These are phyloP conservation scores for Mycena chlorophos DNA, from an alignment of 768 basidiomycete genomes.

Conservation along the genomic window DNA sequence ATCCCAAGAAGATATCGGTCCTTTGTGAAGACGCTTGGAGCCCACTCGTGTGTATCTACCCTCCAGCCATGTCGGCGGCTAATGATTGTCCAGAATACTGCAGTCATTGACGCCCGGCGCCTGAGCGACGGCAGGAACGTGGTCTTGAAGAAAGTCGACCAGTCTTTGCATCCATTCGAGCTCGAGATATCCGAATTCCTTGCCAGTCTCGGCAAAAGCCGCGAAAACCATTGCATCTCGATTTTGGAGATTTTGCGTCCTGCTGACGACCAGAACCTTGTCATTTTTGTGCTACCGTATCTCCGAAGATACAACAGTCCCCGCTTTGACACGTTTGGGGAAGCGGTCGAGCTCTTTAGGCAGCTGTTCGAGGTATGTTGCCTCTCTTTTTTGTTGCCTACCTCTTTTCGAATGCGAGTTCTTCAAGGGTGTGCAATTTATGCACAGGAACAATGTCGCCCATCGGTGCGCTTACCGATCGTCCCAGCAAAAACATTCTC, in stretches of 20 bases:
- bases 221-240: conserved; percentile 33
- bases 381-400: not conserved
- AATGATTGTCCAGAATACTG: conserved; percentile 8
- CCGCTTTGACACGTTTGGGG: conserved; percentile 31
- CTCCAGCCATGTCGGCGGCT: conserved; percentile 8
- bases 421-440: too few relatives aligned
- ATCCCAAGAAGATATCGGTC: not conserved
- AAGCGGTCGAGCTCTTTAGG: conserved; percentile 29
- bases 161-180: conserved; percentile 21
- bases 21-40: conserved; percentile 12
- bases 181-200: conserved; percentile 22
- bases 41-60: conserved; percentile 18
- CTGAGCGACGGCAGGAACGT: conserved; percentile 21
- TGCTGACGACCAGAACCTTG: conserved; percentile 15
- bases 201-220: conserved; percentile 19
- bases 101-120: conserved; percentile 24
- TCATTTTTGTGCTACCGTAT: conserved; percentile 32
- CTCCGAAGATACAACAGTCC: conserved; percentile 23
- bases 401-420: conserved; percentile 22
- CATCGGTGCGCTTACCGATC: conserved; percentile 1
- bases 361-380: conserved; percentile 33
- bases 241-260: conserved; percentile 25
- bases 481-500: not conserved
- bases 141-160: conserved; percentile 22
- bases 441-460: conserved; percentile 30